Evolutionary conservation across 306 rosid genomes (phyloP), one percentile per base, ranked within the genome.

Genomic region (Canavalia ensiformis): DNA sequence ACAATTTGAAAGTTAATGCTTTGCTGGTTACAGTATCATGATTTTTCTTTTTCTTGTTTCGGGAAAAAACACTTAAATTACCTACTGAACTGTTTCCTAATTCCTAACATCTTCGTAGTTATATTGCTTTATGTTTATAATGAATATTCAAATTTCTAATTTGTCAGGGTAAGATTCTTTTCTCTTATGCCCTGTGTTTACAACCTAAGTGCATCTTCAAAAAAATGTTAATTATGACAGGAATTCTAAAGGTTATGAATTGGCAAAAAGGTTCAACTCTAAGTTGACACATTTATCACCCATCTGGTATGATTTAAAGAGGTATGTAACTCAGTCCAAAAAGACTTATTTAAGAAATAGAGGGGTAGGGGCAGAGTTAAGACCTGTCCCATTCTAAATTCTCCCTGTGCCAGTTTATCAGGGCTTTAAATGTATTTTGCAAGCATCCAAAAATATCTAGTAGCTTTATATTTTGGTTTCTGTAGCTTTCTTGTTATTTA

Each of bases 261-360:
- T 89, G 84, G 98, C 96, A 1, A 95, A 95, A 83, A 87, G 80
- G 82, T 91, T 95, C 85, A 95, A 90, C 80, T 91, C 94, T 71
- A 95, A 93, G 87, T 93, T 91, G 75, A 93, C 98, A 18, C 99
- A 95, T 86, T 66, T 95, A 85, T 91, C 99, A 45, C 99, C 97
- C 5, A 87, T 93, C n/a, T 95, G 99, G 99, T 95, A 95, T 70
- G 97, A 91, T 47, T 82, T 95, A 80, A 95, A 93, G 81, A 95
- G 98, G 99, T 95, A 91, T 57, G 78, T 73, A 55, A 67, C n/a
- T 5, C 44, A 8, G 58, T 60, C 80, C 82, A 39, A 51, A 65
- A n/a, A 72, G 45, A 71, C 47, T 33, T 28, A 30, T 11, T 56
- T 67, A 69, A 74, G 51, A 68, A 72, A 37, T 58, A 41, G 82